These are phyloP conservation scores for Pterulicium gracile DNA, from an alignment of 1,284 basidiomycete species.

Conservation along the genomic window DNA sequence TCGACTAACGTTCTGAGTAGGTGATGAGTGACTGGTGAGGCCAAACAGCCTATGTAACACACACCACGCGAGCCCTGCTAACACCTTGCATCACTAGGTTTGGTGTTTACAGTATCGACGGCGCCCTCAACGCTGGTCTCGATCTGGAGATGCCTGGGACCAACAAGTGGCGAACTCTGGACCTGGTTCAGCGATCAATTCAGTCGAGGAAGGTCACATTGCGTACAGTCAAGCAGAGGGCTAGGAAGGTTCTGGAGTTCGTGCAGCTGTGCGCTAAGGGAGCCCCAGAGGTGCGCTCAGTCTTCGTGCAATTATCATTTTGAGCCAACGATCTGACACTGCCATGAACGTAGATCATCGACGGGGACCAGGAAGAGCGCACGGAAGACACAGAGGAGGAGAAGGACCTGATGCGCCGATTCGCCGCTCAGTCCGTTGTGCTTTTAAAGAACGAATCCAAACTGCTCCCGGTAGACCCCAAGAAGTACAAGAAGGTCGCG, in stretches of 20 bases:
- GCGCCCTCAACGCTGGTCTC: slow-evolving; percentile 60
- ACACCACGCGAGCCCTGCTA: too few species aligned
- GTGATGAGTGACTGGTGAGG: slow-evolving; percentile 74
- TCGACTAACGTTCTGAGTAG: slow-evolving; percentile 13
- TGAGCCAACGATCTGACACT: not conserved
- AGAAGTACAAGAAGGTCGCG: slow-evolving; percentile 51
- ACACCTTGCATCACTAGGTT: slow-evolving; percentile 25
- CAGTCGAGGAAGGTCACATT: slow-evolving; percentile 50
- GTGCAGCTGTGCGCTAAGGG: slow-evolving; percentile 52
- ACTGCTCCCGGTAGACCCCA: slow-evolving; percentile 47
- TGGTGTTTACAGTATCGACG: slow-evolving; percentile 58
- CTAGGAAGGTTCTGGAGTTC: slow-evolving; percentile 51
- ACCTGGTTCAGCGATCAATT: slow-evolving; percentile 54
- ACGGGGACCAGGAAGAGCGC: slow-evolving; percentile 55
- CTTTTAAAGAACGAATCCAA: slow-evolving; percentile 60
- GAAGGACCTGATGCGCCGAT: slow-evolving; percentile 47
- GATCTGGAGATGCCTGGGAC: slow-evolving; percentile 75
- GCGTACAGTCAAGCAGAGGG: slow-evolving; percentile 60
- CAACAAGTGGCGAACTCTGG: slow-evolving; percentile 59
- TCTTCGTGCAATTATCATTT: not conserved
- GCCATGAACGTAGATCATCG: slow-evolving; percentile 34
- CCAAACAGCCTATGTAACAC: too few species aligned
- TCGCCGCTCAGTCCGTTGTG: slow-evolving; percentile 61
- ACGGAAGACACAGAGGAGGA: slow-evolving; percentile 50
- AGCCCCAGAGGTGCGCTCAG: slow-evolving; percentile 40